A percentile compares a stretch with the other conserved stretches of the same genome.
Evolutionary conservation across 345 rosid genomes (phyloP).

Genomic region (Angophora floribunda): DNA sequence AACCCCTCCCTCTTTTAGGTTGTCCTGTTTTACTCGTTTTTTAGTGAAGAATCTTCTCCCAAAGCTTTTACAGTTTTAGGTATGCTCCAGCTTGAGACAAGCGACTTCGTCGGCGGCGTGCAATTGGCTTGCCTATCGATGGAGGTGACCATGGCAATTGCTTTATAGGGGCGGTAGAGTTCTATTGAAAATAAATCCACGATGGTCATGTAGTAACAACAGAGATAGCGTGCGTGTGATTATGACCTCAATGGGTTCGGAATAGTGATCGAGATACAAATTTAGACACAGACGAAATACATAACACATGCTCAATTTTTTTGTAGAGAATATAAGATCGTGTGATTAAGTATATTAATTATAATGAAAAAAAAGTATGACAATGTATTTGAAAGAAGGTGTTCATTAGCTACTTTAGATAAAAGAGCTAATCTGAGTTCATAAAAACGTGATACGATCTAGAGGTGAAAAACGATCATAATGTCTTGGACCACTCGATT

Average conservation of each 20-base stretch:
- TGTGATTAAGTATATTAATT: not conserved
- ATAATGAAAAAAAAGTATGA: too few relatives aligned
- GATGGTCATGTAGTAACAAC: not conserved
- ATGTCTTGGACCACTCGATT: too few relatives aligned
- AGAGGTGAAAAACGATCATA: not conserved
- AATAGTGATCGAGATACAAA: not conserved
- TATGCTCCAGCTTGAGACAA: not conserved
- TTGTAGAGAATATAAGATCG: not conserved
- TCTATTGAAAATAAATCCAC: not conserved
- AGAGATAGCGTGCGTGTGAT: rapidly evolving
- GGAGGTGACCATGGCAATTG: not conserved
- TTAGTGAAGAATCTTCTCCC: not conserved
- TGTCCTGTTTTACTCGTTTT: not conserved
- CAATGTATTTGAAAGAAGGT: too few relatives aligned
- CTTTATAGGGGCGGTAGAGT: not conserved
- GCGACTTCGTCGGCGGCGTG: not conserved
- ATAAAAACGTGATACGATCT: too few relatives aligned
- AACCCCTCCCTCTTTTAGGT: not conserved
- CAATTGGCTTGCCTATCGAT: not conserved
- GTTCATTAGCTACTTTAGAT: too few relatives aligned
- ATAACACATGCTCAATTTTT: not conserved
- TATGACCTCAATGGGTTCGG: not conserved
- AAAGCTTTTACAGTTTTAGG: not conserved
- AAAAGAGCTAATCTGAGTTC: too few relatives aligned
- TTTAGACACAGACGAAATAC: rapidly evolving